Base-by-base conservation (phyloP, 2,329 filamentous ascomycete species). In the Sordariomycetes sp. region DNA sequence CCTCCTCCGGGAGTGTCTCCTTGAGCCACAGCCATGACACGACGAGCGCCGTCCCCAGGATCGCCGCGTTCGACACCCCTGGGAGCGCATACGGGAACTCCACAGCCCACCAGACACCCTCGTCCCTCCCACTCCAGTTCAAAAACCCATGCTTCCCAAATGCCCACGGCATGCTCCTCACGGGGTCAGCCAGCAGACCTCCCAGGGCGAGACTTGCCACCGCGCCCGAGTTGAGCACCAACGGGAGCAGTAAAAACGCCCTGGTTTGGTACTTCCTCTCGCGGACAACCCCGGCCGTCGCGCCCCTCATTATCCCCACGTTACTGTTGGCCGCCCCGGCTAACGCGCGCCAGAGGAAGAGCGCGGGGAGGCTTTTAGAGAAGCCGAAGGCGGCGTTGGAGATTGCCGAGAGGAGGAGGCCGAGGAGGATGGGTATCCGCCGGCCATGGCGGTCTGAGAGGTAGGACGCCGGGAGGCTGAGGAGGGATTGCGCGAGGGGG, bases 261-360 rank as follows among this genome's bases (percentile, higher is more conserved):
- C 70, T 68, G 7, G 73, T 72, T 60, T 73, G 73, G 60, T 67
- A 86, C 73, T 79, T 85, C 68, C 86, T 87, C 69, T 88, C 85
- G 54, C 77, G 75, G 42, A 89, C 81, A 36, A 87, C 85, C 68
- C 90, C 86, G 1, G 79, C 79, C 52, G 89, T 85, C 79, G 89
- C 85, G 6, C 85, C 88, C 60, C 85, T 74, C 82, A 89, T 85
- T 2, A 89, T 84, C 0, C 85, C 85, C 1, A 88, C 78, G 65
- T 89, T 90, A 1, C 85, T 86, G 66, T 89, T 89, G 54, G 88
- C 68, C 12, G 80, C 72, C 0, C 86, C 86, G 1, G 82, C 84
- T 7, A 89, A 61, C 32, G 76, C 76, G 7, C 86, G 70, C 63
- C 71, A 75, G 65, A 84, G 84, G 48, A 81, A 68, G 12, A 85